Evolutionary conservation across 306 rosid genomes (phyloP), one percentile per base, ranked within the genome.

Genomic region (Echinosophora koreensis): DNA sequence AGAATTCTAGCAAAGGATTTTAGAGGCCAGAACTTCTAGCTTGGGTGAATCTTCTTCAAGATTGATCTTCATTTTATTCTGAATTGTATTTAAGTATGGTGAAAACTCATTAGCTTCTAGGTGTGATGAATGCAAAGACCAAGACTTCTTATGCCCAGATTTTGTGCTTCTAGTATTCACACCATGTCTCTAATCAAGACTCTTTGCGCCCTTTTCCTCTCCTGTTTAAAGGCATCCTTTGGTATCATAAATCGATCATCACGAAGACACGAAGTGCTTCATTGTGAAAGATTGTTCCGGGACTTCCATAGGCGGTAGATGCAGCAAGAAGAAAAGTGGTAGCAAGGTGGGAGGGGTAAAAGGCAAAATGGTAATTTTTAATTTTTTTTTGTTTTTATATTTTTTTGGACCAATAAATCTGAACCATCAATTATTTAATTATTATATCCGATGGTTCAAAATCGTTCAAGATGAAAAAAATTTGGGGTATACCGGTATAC

Each of bases 111-210:
- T 58, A 78, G 34, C 79, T 80, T 87, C 97, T 61, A 79, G 76
- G 18, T 73, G 54, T 64, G 80, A 67, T 66, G 77, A 76, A 82
- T 64, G 85, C 85, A 86, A 84, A 83, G 82, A 86, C 87, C 63
- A 61, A 60, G 89, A 84, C 77, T 84, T 88, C 83, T 82, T 88
- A 68, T 79, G 85, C 44, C 88, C 86, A 60, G 89, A 81, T 84
- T 76, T 90, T 72, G 87, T 73, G 78, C 72, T 84, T 85, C 82
- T 85, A 47, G 60, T 34, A 54, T 73, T 60, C 67, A 66, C 68
- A 18, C 81, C 69, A 61, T 80, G 88, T 64, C 83, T 89, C 65
- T 75, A 77, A 82, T 81, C 82, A 76, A 64, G 70, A 77, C 65
- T 80, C 70, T 79, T 85, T 11, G 59, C 66, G 80, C 63, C 74